Base-by-base conservation (phyloP, 805 yeast species). In the Starmerella sirachaensis region DNA sequence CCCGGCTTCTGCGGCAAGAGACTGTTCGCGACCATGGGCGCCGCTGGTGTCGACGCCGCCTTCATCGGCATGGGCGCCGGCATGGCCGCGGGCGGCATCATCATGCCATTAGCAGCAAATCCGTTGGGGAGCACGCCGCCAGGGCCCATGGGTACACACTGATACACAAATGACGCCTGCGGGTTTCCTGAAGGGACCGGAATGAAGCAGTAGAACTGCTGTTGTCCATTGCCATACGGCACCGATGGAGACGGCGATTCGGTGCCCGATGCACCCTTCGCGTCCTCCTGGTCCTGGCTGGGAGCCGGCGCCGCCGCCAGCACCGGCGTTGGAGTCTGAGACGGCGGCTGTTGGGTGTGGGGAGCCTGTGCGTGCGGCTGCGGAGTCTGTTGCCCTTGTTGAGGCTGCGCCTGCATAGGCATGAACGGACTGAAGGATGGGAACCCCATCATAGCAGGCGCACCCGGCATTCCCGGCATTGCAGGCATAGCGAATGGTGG, bases 161-260 rank as follows among this genome's bases (percentile, higher is more conserved):
- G 38, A 31, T 37, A 37, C 13, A 34, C 26, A 25, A 27, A 19
- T 17, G 45, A 39, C 5, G 33, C 26, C 13, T 41, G 39, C 10
- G 31, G 29, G 16, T 34, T 22, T 7, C 45, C 45, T 8, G 38
- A 33, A 11, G 45, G 45, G 14, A 41, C 41, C 10, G 45, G 45
- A 30, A 37, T 19, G 20, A 33, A 37, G 23, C 39, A 41, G 31
- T 33, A 41, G 32, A 28, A 35, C 18, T 29, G 42, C 23, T 29
- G 33, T 11, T 26, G 36, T 11, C 18, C 25, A 17, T 6, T 7
- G 8, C 11, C 9, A 18, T 27, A 19, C 27, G 11, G 27, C 27
- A n/a, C n/a, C 13, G 8, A 8, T 11, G n/a, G 14, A n/a, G 27
- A 6, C 2, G 27, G 14, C 13, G 27, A 8, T 11, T 8, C n/a